Base-by-base conservation (phyloP, 2,329 filamentous ascomycete species). In the Calonectria montana region DNA sequence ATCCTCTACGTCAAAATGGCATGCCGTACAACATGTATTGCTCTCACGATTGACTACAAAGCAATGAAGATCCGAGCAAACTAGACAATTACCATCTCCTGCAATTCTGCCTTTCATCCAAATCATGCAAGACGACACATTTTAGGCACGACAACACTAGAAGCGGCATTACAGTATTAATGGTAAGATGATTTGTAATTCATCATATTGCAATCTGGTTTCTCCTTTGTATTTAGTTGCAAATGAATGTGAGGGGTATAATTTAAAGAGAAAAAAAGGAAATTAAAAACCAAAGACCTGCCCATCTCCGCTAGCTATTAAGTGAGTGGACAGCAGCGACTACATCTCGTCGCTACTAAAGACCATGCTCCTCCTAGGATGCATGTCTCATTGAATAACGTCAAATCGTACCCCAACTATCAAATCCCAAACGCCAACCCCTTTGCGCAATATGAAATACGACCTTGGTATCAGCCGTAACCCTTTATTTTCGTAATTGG, bases 381-480 rank as follows among this genome's bases (percentile, higher is more conserved):
- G 25, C 25, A n/a, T 71, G 37, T 53, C 21, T n/a, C 47, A 41
- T 39, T 55, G 48, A 39, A 57, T 16, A 18, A 64, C 29, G 18
- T 39, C 50, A 27, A 39, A 25, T 43, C 31, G 31, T 43, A 29
- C n/a, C 41, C 43, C 37, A 23, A 23, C 37, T 43, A 25, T 37
- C 23, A 64, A 8, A 43, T 50, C 69, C 23, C 53, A 25, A 71
- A 71, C 69, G 69, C 69, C 69, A 41, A 69, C 41, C 70, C 61
- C 47, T 47, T 67, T 57, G 48, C 63, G 67, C 35, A 25, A 63
- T 59, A 50, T 71, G 41, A 73, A 63, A 67, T 65, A 69, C 72
- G 75, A 70, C 78, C 71, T 74, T 76, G 76, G 68, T 78, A 76
- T 73, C 70, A 41, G 71, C 41, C 59, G 31, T 70, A 47, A 63